Evolutionary conservation across 2,329 filamentous ascomycete genomes (phyloP), one percentile per base, ranked within the genome.

Genomic region (Dactylonectria estremocensis): DNA sequence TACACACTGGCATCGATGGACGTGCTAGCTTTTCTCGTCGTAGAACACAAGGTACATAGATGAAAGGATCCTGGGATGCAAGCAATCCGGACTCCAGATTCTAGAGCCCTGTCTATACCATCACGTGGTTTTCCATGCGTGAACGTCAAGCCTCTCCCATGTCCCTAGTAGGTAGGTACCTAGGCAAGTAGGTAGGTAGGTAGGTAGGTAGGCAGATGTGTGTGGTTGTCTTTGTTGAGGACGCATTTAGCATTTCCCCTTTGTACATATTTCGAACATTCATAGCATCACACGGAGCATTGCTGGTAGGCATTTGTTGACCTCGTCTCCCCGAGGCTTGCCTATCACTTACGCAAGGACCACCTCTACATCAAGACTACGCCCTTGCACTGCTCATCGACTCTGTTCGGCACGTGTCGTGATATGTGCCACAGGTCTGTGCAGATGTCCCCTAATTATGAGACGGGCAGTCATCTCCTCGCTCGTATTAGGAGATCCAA

Each of bases 51-150:
- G 14, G 3, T 16, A 14, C 9, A 7, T 16, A 14, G 40, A 7
- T 16, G 13, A 45, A 3, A 4, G 40, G 24, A 28, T 28, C 24
- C 24, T 28, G 7, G 24, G n/a, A n/a, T n/a, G n/a, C 7, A 5
- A 7, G 24, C 24, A 28, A 28, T 28, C 24, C 24, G 7, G 24
- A 7, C 7, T 28, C 24, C 24, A 28, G 24, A 28, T 28, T 28
- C 9, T 46, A 7, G n/a, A n/a, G 18, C 13, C n/a, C 11, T 33
- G 31, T 35, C n/a, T 6, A 11, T 10, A n/a, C 2, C 20, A 22
- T 72, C 70, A 72, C 70, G 70, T 72, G 70, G 71, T 20, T 37
- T 37, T 24, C 13, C 8, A 43, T 20, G 24, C 52, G n/a, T n/a
- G n/a, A 14, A 33, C 50, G 13, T 35, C 50, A 6, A n/a, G n/a